Conservation (phyloP, 257 asterid species). For the Catharanthus roseus region DNA sequence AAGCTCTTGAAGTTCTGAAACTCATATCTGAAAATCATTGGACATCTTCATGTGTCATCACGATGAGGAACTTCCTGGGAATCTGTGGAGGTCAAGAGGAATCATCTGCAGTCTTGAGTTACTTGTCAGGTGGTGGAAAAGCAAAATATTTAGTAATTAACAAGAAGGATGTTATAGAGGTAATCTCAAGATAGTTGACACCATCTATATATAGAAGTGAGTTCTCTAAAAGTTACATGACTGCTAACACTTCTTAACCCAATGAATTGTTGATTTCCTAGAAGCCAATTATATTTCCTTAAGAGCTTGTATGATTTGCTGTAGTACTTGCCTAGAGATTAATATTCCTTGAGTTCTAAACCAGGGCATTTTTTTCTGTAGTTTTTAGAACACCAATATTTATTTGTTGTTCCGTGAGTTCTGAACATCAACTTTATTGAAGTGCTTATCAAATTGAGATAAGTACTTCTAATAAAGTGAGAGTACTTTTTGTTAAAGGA, state of each 20-base stretch:
- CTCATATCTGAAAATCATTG: conserved; percentile 56
- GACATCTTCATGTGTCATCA: conserved; percentile 65
- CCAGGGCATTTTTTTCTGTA: no score
- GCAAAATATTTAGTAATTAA: conserved; percentile 41
- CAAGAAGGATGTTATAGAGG: conserved; percentile 51
- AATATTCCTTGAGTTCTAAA: no score
- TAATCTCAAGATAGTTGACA: conserved; percentile 13
- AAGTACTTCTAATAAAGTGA: neutral
- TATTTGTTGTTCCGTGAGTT: no score
- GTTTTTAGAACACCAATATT: no score
- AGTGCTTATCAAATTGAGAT: conserved; percentile 3
- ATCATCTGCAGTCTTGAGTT: conserved; percentile 54
- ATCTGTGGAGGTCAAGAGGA: conserved; percentile 57
- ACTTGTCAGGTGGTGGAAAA: conserved; percentile 51
- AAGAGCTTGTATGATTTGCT: no score
- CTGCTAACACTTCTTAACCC: neutral
- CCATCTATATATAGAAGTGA: neutral
- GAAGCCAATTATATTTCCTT: no score
- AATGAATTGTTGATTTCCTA: neutral
- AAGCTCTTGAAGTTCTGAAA: conserved; percentile 46
- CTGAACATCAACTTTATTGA: no score
- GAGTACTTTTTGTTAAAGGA: neutral
- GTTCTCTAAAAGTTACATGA: neutral
- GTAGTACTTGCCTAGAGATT: no score
- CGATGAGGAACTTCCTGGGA: conserved; percentile 54